phyloP scores from a whole-genome alignment of 2,329 filamentous ascomycete species.

The Aspergillus hortae region DNA sequence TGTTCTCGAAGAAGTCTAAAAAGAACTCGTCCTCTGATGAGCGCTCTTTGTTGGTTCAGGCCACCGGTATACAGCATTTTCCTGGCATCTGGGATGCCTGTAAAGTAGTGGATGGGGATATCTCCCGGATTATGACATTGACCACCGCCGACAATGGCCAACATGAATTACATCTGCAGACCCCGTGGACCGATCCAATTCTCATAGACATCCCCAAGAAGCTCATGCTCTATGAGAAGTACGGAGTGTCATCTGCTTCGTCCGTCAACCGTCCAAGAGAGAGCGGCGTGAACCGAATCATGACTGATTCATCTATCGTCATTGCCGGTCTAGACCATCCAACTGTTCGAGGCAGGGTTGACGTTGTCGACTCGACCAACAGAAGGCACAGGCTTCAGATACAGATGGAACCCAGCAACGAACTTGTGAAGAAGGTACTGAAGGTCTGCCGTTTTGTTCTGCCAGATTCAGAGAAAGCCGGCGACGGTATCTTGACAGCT shows the following conservation, averaged over 20 bases:
- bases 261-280: constrained; percentile 53
- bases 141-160: constrained; percentile 62
- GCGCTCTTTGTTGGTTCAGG: constrained; percentile 30
- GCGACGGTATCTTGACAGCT: constrained; percentile 61
- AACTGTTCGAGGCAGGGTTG: constrained; percentile 59
- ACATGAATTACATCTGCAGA: constrained; percentile 67
- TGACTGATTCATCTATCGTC: constrained; percentile 40
- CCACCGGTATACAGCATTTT: constrained; percentile 53
- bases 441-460: constrained; percentile 63
- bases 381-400: constrained; percentile 65
- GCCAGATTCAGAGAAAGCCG: constrained; percentile 51
- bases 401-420: constrained; percentile 61
- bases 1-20: constrained; percentile 25
- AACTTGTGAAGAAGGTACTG: constrained; percentile 60
- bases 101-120: constrained; percentile 63
- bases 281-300: constrained; percentile 43
- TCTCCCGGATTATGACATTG: constrained; percentile 67
- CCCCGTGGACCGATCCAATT: constrained; percentile 70
- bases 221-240: constrained; percentile 58
- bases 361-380: constrained; percentile 61
- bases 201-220: constrained; percentile 59
- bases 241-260: constrained; percentile 56
- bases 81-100: constrained; percentile 70
- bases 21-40: constrained; percentile 17
- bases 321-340: constrained; percentile 57